Percentiles rank a stretch among this genome's conserved stretches.
Evolutionary conservation across 805 yeast genomes (phyloP).

Genomic region (Teunomyces aglyptinius): DNA sequence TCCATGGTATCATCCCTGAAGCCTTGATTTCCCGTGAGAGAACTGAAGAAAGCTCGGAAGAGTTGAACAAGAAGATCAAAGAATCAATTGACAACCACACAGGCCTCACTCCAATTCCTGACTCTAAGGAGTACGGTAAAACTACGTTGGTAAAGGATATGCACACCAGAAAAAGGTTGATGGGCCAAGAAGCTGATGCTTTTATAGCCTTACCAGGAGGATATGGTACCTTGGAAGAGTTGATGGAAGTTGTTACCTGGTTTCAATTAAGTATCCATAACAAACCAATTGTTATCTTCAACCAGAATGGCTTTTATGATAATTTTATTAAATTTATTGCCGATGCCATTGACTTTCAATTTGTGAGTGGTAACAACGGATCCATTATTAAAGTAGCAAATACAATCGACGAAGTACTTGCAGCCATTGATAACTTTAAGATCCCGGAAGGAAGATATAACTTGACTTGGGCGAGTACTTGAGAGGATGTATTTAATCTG

Average conservation of each 20-base stretch:
- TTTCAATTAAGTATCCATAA: slow-evolving; percentile 82
- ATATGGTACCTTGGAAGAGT: slow-evolving; percentile 84
- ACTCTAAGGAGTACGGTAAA: slow-evolving; percentile 61
- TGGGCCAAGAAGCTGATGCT: slow-evolving; percentile 85
- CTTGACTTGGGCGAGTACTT: slow-evolving; percentile 55
- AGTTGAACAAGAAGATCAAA: slow-evolving; percentile 48
- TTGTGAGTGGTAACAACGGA: slow-evolving; percentile 65
- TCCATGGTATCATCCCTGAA: slow-evolving; percentile 84
- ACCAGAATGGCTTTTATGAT: slow-evolving; percentile 79
- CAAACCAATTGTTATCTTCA: slow-evolving; percentile 76
- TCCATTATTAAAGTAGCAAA: slow-evolving; percentile 67
- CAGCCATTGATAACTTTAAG: slow-evolving; percentile 55
- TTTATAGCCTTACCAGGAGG: slow-evolving; percentile 93
- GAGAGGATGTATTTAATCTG: background rate
- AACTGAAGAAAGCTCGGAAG: slow-evolving; percentile 14
- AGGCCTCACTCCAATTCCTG: slow-evolving; percentile 66
- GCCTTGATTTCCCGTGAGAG: slow-evolving; percentile 77
- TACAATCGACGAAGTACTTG: slow-evolving; percentile 66
- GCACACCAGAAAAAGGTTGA: slow-evolving; percentile 84
- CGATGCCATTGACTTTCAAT: slow-evolving; percentile 61
- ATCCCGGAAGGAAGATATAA: slow-evolving; percentile 74
- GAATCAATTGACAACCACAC: slow-evolving; percentile 58
- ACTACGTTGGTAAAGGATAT: slow-evolving; percentile 82
- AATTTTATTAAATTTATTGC: slow-evolving; percentile 60
- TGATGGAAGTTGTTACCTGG: slow-evolving; percentile 91